Evolutionary conservation across 2,329 filamentous ascomycete genomes (phyloP), one percentile per base, ranked within the genome.

Genomic region (Sporothrix pseudoabietina): DNA sequence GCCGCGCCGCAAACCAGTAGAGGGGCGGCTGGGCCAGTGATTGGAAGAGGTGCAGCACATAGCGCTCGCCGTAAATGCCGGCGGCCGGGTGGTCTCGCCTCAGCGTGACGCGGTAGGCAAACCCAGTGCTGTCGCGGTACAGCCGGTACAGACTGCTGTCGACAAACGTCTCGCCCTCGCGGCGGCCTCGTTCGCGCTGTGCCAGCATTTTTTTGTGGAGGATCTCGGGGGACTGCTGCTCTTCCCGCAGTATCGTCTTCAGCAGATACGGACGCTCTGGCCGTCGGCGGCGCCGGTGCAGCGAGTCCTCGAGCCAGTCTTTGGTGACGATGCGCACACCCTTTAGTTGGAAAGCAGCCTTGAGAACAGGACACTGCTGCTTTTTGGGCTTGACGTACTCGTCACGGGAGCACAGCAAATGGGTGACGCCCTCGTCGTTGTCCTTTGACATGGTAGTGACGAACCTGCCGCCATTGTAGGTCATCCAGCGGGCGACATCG

Each of bases 401-500:
- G 47, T 89, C 85, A 69, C 86, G 83, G 0, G 88, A 89, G 71
- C 89, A 88, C 30, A 97, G 85, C 0, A 97, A 82, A 80, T 97
- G 94, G 0, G 94, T 97, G 10, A 91, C 88, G 26, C 47, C 49
- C 4, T 35, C 12, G 3, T 65, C 35, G 22, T 55, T 47, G 0
- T 83, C 77, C 0, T 84, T 79, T 35, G 84, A 84, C 22, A 93
- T 81, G 0, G 84, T 81, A 0, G 83, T 79, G 0, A 83, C 81
- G 78, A 89, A 91, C 1, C 73, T 80, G 1, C 92, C 94, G 7
- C 88, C 89, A 73, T 91, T 88, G 4, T 83, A 78, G 4, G 83
- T 82, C 10, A 93, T 85, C 92, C 93, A 97, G 54, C 83, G 83
- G 49, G 85, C 85, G 49, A 96, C 85, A 57, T 92, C 87, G 0